A percentile compares a stretch with the other conserved stretches of the same genome.
Evolutionary conservation across 192 early-diverging fungal species (phyloP).

Genomic region (Rhizophagus clarus): DNA sequence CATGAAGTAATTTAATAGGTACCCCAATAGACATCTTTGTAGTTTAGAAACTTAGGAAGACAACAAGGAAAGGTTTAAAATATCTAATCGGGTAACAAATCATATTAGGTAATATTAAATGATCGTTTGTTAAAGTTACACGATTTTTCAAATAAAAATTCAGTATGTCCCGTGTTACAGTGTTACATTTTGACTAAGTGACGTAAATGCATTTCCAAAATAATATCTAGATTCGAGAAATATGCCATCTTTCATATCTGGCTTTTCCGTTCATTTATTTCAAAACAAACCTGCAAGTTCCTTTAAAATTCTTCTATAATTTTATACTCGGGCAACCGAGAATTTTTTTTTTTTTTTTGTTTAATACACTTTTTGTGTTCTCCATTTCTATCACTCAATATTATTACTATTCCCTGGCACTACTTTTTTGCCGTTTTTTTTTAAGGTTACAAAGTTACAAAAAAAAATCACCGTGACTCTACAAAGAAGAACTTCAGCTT

Average conservation of each 20-base stretch:
- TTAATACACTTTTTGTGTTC: neutral
- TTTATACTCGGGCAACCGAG: neutral
- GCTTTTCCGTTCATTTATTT: no score
- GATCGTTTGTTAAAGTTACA: no score
- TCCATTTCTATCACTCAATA: neutral
- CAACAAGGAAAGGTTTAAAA: no score
- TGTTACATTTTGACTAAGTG: no score
- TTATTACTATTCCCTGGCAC: neutral
- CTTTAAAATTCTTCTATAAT: neutral
- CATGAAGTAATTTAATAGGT: conserved; percentile 95
- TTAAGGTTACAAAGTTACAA: neutral
- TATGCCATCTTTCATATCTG: no score
- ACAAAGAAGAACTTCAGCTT: conserved; percentile 9
- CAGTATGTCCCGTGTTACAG: no score
- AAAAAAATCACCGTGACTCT: conserved; percentile 1
- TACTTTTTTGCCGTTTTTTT: neutral
- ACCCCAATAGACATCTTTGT: conserved; percentile 83
- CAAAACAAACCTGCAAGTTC: neutral
- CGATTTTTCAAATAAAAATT: no score
- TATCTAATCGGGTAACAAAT: no score
- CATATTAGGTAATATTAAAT: no score
- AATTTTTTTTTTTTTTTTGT: neutral
- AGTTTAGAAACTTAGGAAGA: neutral
- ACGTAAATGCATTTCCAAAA: no score
- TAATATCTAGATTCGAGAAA: no score